Base-by-base conservation (phyloP, 2,329 filamentous ascomycete genomes). In the Pseudovirgaria hyperparasitica region DNA sequence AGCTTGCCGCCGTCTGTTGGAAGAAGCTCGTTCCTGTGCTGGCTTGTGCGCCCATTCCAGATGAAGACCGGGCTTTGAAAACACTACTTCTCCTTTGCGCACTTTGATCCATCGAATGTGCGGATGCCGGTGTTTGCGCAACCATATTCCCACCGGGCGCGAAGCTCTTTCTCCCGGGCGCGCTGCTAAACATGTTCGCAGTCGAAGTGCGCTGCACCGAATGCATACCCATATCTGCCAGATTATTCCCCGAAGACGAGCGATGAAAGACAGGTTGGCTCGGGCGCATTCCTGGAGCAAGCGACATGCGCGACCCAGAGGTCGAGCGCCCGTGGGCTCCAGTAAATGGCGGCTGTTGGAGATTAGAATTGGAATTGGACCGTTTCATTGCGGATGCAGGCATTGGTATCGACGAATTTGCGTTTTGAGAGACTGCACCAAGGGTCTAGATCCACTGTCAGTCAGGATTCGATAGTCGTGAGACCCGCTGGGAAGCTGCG, bases 331-430 rank as follows among this genome's bases (percentile, higher is more conserved):
- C 73, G 63, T 92, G 82, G 49, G 77, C 75, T 29, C 68, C 66
- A 29, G 75, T 73, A 45, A 71, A 77, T 64, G 63, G 45, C 69
- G 67, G 33, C 19, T 45, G 40, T 25, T 71, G 67, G 43, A 73
- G 65, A 47, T 73, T 72, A 36, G 73, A 74, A 41, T 74, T 75
- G 9, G 84, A 86, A 47, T 76, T 90, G 16, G 82, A 80, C 53
- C 90, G 82, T 63, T 98, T 98, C 69, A 98, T 78, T 21, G 85
- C 82, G 21, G 87, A 96, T 16, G 81, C 70, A 6, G 90, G 87
- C 58, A 92, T 84, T 12, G 90, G 90, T 36, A 98, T 82, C 13
- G 74, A 72, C 12, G 81, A 80, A 4, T n/a, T n/a, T 54, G 45
- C 45, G 37, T 85, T 87, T 53, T 76, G 73, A 52, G 74, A 87